Base-by-base conservation (phyloP, 2,329 filamentous ascomycete genomes). In the Penicillium glabrum region DNA sequence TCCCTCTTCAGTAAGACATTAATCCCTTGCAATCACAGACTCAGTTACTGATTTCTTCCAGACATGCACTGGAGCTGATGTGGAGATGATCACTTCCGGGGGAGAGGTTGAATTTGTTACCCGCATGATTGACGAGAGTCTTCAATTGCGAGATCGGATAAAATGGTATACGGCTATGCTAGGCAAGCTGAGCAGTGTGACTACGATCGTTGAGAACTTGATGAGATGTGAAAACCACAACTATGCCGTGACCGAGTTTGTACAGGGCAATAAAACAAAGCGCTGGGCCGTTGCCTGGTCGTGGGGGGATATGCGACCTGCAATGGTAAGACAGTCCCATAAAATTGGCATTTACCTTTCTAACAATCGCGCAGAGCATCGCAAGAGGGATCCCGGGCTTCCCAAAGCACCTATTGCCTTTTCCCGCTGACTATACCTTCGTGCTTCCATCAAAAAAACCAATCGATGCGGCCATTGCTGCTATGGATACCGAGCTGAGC, bases 151-250 rank as follows among this genome's bases (percentile, higher is more conserved):
- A 19, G 78, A 83, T 0, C 80, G 81, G 10, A 86, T 96, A 0
- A 83, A 85, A 58, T 99, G 95, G 95, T 98, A 95, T 73, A 95
- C 89, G 1, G 87, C 87, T 53, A 96, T 98, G 91, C 79, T 98
- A 0, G 93, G 93, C 0, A 96, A 96, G 67, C 78, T 90, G 29
- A 93, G 88, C 62, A 79, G 90, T 3, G 80, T 89, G 1, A 77
- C 80, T 0, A 73, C 88, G 0, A 76, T 96, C 0, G 80, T 86
- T 6, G 80, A 81, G 51, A 78, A 89, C 8, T 72, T 86, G 4
- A 82, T 83, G 16, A 75, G 81, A 2, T 69, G 81, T 10, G 79
- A 77, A 0, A 82, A 96, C 37, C 79, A 80, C 37, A 99, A 98
- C 70, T 97, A 87, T 65, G 93, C 91, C 0, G 85, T 96, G 0